Evolutionary conservation across 805 yeast genomes (phyloP).

Genomic region (Wickerhamiella siamensis): DNA sequence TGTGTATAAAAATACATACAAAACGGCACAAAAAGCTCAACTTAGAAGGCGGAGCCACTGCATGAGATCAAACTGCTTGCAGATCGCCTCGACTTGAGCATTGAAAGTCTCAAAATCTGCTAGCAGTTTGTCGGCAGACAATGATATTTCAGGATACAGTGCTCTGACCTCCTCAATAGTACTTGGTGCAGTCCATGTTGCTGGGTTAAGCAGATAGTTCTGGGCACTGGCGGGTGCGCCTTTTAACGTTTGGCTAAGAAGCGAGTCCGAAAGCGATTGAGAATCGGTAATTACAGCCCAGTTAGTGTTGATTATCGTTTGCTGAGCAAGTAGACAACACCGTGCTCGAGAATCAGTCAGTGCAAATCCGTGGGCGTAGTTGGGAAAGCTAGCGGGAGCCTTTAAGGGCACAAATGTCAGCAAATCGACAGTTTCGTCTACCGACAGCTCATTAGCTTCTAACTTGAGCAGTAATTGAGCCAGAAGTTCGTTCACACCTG

Average conservation of each 20-base stretch:
- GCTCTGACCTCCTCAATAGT: background rate
- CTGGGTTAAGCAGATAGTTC: background rate
- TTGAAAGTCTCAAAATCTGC: background rate
- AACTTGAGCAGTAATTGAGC: background rate
- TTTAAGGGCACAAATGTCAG: constrained; percentile 3
- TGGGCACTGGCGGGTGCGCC: background rate
- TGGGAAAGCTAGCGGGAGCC: background rate
- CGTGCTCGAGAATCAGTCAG: background rate
- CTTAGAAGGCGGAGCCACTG: background rate
- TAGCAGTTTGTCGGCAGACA: background rate
- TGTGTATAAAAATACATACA: no score
- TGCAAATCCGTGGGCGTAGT: background rate
- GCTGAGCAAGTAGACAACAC: background rate
- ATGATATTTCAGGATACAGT: background rate
- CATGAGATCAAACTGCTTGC: background rate
- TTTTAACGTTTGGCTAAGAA: background rate
- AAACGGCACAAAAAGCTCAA: no score
- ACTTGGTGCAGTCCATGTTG: background rate
- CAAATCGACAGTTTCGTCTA: background rate
- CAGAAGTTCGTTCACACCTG: background rate
- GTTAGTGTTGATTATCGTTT: background rate
- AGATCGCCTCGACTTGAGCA: background rate
- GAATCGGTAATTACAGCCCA: background rate
- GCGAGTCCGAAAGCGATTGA: background rate
- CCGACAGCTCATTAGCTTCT: background rate